Evolutionary conservation across 106 monocot species (phyloP).

Genomic region (Dendrobium nobile): DNA sequence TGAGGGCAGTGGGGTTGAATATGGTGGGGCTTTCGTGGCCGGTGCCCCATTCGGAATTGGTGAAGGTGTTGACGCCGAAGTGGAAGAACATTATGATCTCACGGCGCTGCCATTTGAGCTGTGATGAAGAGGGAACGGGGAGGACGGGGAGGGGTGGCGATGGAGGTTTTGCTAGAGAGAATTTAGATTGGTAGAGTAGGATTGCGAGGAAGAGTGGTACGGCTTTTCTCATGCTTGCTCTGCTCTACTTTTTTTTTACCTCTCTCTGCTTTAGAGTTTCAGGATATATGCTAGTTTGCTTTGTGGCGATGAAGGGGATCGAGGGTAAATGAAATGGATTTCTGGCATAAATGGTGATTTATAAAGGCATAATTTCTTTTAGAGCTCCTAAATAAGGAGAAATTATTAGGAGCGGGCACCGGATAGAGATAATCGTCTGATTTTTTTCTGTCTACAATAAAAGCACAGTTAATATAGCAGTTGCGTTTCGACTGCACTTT

Average conservation of each 20-base stretch:
- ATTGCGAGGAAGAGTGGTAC: background rate
- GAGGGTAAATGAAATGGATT: too few relatives aligned
- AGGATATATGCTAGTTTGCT: too few relatives aligned
- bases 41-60: constrained; percentile 79
- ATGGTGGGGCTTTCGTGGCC: constrained; percentile 48
- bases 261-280: background rate
- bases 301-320: too few relatives aligned
- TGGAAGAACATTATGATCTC: constrained; percentile 94
- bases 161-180: constrained; percentile 7
- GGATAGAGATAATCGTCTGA: too few relatives aligned
- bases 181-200: constrained; percentile 14
- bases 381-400: too few relatives aligned
- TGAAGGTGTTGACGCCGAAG: constrained; percentile 97
- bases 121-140: constrained; percentile 62
- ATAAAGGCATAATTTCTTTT: too few relatives aligned
- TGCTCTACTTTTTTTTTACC: background rate
- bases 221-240: too few relatives aligned
- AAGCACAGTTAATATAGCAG: too few relatives aligned
- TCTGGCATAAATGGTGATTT: too few relatives aligned
- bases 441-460: too few relatives aligned
- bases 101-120: constrained; percentile 82
- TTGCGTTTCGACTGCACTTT: too few relatives aligned
- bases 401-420: too few relatives aligned
- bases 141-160: constrained; percentile 52
- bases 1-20: constrained; percentile 53